Evolutionary conservation across 2,329 filamentous ascomycete genomes (phyloP).

Genomic region (Rhexocercosporidium sp.): DNA sequence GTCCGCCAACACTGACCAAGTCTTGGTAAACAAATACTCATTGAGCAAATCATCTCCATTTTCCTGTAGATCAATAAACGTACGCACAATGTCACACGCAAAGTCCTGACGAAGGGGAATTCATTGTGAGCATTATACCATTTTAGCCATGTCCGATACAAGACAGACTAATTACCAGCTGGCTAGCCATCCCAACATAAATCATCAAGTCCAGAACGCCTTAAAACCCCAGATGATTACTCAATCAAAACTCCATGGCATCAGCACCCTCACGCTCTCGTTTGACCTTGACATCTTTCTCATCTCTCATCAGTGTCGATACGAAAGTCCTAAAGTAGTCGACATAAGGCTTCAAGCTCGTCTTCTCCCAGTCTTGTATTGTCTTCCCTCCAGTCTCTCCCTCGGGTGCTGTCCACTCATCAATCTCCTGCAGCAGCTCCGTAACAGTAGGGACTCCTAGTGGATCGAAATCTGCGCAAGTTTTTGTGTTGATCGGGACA

Average conservation of each 20-base stretch:
- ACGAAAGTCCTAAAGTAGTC: constrained; percentile 89
- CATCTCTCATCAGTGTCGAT: constrained; percentile 76
- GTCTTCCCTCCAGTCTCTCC: constrained; percentile 53
- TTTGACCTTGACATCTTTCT: constrained; percentile 58
- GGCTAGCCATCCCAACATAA: not conserved
- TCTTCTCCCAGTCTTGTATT: constrained; percentile 94
- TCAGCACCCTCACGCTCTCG: constrained; percentile 54
- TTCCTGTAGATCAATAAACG: too few species aligned
- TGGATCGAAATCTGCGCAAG: constrained; percentile 84
- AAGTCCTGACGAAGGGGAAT: not conserved
- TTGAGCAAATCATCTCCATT: too few species aligned
- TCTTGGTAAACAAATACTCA: not conserved
- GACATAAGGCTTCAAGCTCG: constrained; percentile 88
- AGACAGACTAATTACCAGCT: not conserved
- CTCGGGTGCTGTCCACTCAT: constrained; percentile 68
- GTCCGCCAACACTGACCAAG: not conserved
- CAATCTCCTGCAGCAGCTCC: constrained; percentile 81
- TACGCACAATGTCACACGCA: not conserved
- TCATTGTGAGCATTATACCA: not conserved
- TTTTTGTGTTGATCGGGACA: constrained; percentile 84
- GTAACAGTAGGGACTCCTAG: constrained; percentile 88
- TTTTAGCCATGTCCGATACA: not conserved
- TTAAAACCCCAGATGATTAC: not conserved
- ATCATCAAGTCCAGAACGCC: constrained; percentile 3
- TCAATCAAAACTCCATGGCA: constrained; percentile 67